Percentiles rank a stretch among this genome's conserved stretches.
These are phyloP conservation scores for Sporothrix luriei DNA, from an alignment of 2,329 filamentous ascomycete species.

Conservation along the genomic window DNA sequence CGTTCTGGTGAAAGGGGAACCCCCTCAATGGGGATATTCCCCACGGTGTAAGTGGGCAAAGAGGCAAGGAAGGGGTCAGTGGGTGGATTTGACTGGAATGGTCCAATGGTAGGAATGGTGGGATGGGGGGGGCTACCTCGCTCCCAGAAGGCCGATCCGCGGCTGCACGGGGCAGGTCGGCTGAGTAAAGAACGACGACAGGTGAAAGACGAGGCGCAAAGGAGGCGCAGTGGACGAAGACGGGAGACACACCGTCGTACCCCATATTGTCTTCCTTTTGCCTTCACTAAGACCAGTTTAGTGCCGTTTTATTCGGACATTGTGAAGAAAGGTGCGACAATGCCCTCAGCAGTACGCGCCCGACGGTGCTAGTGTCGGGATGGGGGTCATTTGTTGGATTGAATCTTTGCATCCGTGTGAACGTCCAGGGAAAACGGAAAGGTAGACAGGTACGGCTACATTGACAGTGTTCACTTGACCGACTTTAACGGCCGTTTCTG, in stretches of 20 bases:
- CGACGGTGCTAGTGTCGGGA: slow-evolving; percentile 10
- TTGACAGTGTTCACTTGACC: no score
- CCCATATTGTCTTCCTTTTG: background rate
- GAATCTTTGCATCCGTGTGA: background rate
- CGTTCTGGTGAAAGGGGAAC: slow-evolving; percentile 18
- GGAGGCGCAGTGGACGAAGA: background rate
- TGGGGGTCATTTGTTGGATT: background rate
- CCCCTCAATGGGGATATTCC: slow-evolving; percentile 7
- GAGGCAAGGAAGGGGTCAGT: background rate
- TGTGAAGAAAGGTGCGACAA: no score
- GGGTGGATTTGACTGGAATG: background rate
- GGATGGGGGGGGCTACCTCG: background rate
- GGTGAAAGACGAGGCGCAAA: background rate
- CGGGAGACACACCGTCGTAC: background rate
- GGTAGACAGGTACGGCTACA: background rate
- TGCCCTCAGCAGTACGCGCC: background rate
- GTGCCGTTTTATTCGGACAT: background rate
- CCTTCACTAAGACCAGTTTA: background rate
- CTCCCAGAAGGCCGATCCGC: slow-evolving; percentile 32
- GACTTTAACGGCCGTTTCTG: no score
- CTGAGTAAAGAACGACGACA: slow-evolving; percentile 24
- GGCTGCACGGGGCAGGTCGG: slow-evolving; percentile 36
- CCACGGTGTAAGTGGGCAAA: slow-evolving; percentile 23
- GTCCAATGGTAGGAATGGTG: background rate
- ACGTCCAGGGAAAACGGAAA: slow-evolving; percentile 16